Base-by-base conservation (phyloP, 345 rosid species). In the Carallia brachiata region DNA sequence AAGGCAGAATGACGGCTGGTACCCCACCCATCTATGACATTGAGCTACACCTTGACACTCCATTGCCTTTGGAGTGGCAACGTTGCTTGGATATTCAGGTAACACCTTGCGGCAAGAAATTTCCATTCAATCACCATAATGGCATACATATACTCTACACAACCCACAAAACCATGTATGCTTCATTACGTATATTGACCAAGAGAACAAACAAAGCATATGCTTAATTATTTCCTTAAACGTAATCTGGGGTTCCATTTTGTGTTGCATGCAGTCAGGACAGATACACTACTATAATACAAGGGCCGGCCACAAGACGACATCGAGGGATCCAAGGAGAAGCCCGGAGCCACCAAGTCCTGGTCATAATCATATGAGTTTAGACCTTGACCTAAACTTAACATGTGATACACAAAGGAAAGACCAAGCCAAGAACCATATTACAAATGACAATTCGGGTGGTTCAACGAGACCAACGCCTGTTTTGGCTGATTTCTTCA, bases 371-470 rank as follows among this genome's bases (percentile, higher is more conserved):
- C 71, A 70, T 40, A 79, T 86, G 82, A 88, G 93, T 83, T 76
- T 92, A 70, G 92, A 92, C 72, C 96, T 92, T 32, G 87, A 88
- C 77, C 84, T 92, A 31, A 89, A 88, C 83, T 86, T 88, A 58
- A 82, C 61, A 27, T 63, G 27, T 3, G 70, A 52, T 62, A 40
- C 70, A 10, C 58, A n/a, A 52, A 65, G 65, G 72, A 69, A 62
- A 30, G 48, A 16, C 50, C 70, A 36, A 13, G 60, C 52, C 34
- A 23, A 23, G 23, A 58, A 72, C 18, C 62, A 59, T 12, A 23
- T 23, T 23, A 23, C 23, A 23, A 23, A 8, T 37, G 28, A 28
- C 63, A n/a, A 66, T 23, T 23, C 23, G 23, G n/a, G 37, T 44
- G 36, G 71, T 67, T 65, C 72, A 9, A 44, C 39, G 39, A 65